Evolutionary conservation across 2,329 filamentous ascomycete species (phyloP), one percentile per base, ranked within the genome.

Genomic region (Apiospora arundinis): DNA sequence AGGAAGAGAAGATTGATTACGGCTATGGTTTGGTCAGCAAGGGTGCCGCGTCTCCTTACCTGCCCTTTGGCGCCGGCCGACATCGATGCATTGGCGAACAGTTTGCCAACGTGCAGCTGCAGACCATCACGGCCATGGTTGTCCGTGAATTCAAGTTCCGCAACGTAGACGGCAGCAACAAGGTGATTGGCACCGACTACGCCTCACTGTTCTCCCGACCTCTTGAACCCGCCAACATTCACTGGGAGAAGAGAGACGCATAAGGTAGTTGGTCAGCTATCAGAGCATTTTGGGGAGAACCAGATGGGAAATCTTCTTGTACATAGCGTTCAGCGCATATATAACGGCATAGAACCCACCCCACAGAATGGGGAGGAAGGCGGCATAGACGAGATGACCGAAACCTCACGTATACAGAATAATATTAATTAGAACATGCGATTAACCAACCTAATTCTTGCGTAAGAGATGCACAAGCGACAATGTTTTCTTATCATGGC

Each of bases 1-100:
- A 88, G 77, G 89, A 92, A 78, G 93, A 92, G 84, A 94, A 94
- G 84, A 89, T 95, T 73, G 95, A 98, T 81, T 98, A 98, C 81
- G 95, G 95, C 45, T 98, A 97, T 82, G 95, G 95, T 73, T 86
- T 97, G 68, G 93, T 98, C 75, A 95, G 91, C 87, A 97, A 98
- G 87, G 95, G 95, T 70, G 92, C 94, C 18, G 90, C 90, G 72
- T 97, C 93, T 69, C 95, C 95, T 0, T 98, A 98, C 81, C 89
- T 98, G 67, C 95, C 95, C 1, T 98, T 98, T 80, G 95, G 95
- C 72, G 95, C 95, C 42, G 95, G 95, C 56, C 88, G 95, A 76
- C 95, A 98, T 83, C 89, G 95, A 75, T 98, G 95, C 83, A 98
- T 98, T 79, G 95, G 95, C 75, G 95, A 98, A 87, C 94, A 97